phyloP scores from a whole-genome alignment of 1,139 yeast species.

The Kodamaea sp. region DNA sequence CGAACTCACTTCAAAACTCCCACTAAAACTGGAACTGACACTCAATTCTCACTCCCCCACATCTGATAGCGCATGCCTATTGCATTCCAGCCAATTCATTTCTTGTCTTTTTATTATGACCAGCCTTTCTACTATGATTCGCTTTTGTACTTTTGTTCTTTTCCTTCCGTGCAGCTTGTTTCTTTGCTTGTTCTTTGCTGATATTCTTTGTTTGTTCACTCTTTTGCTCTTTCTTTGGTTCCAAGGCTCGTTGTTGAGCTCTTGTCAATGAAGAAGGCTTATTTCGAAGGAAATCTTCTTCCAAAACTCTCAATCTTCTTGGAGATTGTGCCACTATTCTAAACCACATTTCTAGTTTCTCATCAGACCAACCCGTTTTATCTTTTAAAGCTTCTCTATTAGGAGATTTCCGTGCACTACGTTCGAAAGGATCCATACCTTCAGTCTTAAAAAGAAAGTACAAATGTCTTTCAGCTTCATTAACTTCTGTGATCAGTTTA shows the following conservation, averaged over 20 bases:
- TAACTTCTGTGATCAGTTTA: constrained; percentile 12
- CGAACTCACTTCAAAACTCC: too few species aligned
- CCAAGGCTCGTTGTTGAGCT: constrained; percentile 11
- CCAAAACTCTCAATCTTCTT: constrained; percentile 53
- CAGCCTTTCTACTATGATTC: constrained; percentile 62
- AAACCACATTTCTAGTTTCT: constrained; percentile 93
- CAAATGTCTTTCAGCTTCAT: constrained; percentile 46
- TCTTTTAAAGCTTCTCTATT: constrained; percentile 50
- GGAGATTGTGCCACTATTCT: constrained; percentile 69
- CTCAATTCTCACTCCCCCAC: neutral
- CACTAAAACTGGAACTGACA: too few species aligned
- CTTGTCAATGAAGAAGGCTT: constrained; percentile 13
- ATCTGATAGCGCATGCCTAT: constrained; percentile 3
- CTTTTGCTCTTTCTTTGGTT: constrained; percentile 2
- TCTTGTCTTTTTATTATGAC: constrained; percentile 50
- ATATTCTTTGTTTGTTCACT: constrained; percentile 6
- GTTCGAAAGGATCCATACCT: constrained; percentile 47
- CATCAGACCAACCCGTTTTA: constrained; percentile 72
- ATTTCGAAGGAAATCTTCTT: constrained; percentile 50
- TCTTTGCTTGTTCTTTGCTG: constrained; percentile 24
- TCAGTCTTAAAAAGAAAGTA: constrained; percentile 56
- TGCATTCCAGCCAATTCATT: constrained; percentile 21
- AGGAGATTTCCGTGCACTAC: constrained; percentile 48
- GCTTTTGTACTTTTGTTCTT: constrained; percentile 54
- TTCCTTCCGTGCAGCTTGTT: constrained; percentile 42